phyloP scores from a whole-genome alignment of 352 stramenopile species.

The Saprolegnia parasitica region DNA sequence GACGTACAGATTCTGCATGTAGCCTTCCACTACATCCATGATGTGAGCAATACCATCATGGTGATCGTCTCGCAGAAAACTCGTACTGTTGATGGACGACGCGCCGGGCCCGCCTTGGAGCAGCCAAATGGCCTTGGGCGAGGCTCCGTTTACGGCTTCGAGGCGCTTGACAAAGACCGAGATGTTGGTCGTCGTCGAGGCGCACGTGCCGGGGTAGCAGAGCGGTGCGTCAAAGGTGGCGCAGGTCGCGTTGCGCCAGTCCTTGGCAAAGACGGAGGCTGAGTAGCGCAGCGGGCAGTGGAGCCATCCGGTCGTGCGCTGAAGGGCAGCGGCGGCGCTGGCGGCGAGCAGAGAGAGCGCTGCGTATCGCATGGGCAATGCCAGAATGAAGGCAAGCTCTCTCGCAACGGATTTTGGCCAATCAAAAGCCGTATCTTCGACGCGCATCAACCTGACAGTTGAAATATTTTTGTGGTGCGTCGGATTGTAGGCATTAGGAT shows the following conservation, averaged over 20 bases:
- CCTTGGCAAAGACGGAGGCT: not conserved
- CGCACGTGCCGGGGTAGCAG: constrained; percentile 30
- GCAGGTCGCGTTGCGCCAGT: constrained; percentile 14
- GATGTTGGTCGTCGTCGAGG: constrained; percentile 20
- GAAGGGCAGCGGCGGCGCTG: too few species aligned
- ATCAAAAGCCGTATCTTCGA: too few species aligned
- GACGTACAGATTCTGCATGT: not conserved
- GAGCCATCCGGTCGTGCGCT: too few species aligned
- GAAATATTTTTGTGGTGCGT: too few species aligned
- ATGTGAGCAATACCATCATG: not conserved
- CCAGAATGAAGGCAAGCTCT: too few species aligned
- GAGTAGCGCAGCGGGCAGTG: too few species aligned
- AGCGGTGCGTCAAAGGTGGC: constrained; percentile 26
- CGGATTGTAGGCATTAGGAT: too few species aligned
- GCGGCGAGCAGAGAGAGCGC: too few species aligned
- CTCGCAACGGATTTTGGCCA: too few species aligned
- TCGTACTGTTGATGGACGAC: constrained; percentile 19
- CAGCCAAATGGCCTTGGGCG: constrained; percentile 19
- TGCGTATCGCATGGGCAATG: too few species aligned
- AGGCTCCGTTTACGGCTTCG: not conserved
- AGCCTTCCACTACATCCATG: constrained; percentile 1
- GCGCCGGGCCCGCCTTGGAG: constrained; percentile 30
- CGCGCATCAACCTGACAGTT: too few species aligned
- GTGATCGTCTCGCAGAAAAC: not conserved
- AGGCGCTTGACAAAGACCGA: constrained; percentile 31